phyloP scores from a whole-genome alignment of 2,329 filamentous ascomycete species.

The Davidsoniella eucalypti region DNA sequence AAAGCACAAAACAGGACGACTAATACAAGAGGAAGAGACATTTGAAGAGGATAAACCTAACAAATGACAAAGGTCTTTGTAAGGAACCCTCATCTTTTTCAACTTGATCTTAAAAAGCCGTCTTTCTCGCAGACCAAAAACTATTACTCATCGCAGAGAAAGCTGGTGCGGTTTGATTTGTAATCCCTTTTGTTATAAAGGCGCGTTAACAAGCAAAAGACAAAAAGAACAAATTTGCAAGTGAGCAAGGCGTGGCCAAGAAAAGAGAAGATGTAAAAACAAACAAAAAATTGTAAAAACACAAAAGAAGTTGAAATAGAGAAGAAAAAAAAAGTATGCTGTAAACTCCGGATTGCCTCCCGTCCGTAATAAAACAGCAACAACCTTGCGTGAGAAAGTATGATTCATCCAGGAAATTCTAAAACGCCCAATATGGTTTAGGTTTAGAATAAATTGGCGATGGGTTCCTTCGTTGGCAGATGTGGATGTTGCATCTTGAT shows the following conservation, averaged over 20 bases:
- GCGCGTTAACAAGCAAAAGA: neutral
- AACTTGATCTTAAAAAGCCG: neutral
- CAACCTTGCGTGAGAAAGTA: neutral
- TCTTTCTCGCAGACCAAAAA: neutral
- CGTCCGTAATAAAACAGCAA: conserved; percentile 4
- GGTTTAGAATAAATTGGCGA: neutral
- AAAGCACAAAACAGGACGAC: neutral
- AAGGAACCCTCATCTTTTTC: too few relatives aligned
- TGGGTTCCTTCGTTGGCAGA: conserved; percentile 2
- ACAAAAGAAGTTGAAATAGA: neutral
- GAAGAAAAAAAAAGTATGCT: conserved; percentile 4
- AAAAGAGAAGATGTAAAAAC: neutral
- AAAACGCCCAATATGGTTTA: neutral
- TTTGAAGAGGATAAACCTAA: too few relatives aligned
- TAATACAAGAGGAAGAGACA: neutral
- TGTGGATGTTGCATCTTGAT: conserved; percentile 6
- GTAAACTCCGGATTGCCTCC: conserved; percentile 5
- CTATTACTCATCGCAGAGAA: neutral
- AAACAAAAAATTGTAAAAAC: neutral
- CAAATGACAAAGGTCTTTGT: too few relatives aligned
- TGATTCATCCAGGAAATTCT: conserved; percentile 4
- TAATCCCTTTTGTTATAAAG: too few relatives aligned
- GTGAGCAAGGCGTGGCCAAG: neutral
- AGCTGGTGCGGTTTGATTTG: too few relatives aligned
- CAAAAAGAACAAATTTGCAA: neutral